Percentiles rank a stretch among this genome's conserved stretches.
Conservation (phyloP, 2,329 filamentous ascomycete species). For the Raffaelea ambrosiae region DNA sequence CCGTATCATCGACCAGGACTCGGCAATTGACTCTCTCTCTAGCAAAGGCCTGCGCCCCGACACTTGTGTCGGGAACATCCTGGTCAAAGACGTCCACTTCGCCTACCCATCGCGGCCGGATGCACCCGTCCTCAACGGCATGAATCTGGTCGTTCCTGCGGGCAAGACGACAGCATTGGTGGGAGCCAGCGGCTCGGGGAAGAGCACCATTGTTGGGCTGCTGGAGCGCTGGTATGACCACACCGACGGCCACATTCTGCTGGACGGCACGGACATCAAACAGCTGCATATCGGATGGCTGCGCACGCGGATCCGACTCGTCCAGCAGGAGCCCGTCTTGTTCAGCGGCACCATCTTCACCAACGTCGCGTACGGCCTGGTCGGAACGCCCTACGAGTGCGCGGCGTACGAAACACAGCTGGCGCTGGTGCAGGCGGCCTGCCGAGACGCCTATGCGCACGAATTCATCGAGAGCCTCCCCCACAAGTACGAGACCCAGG, state of each 20-base stretch:
- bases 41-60: not conserved
- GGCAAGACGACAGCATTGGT: conserved; percentile 21
- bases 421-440: conserved; percentile 19
- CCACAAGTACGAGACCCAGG: conserved; percentile 60
- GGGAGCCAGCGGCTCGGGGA: conserved; percentile 20
- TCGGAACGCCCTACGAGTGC: conserved; percentile 26
- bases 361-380: conserved; percentile 45
- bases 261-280: conserved; percentile 36
- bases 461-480: conserved; percentile 61
- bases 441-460: conserved; percentile 58
- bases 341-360: conserved; percentile 40
- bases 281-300: not conserved
- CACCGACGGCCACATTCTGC: conserved; percentile 52
- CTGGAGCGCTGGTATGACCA: conserved; percentile 54
- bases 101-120: conserved; percentile 58
- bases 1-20: not conserved
- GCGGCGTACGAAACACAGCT: conserved; percentile 16
- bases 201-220: conserved; percentile 38
- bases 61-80: conserved; percentile 30
- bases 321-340: conserved; percentile 31
- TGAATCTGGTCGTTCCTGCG: conserved; percentile 37
- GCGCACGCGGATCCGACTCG: conserved; percentile 17
- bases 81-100: conserved; percentile 62
- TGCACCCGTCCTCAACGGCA: conserved; percentile 55
- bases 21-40: not conserved